Conservation (phyloP, 805 yeast genomes). For the Saccharomycopsis sp. region DNA sequence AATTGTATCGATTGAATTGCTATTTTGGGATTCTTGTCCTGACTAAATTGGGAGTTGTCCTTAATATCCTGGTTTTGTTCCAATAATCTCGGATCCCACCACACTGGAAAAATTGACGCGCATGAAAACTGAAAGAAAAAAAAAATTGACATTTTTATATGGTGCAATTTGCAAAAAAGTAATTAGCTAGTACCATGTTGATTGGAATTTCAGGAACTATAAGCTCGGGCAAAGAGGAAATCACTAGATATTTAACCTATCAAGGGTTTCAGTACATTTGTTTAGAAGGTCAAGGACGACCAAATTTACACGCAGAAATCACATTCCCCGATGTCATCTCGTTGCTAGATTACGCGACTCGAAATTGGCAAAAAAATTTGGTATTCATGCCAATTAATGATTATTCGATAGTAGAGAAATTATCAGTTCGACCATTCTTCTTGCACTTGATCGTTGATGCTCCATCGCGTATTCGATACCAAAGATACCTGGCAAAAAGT, state of each 20-base stretch:
- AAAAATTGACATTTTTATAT: no score
- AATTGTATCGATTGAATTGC: no score
- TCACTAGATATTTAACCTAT: conserved; percentile 47
- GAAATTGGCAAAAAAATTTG: conserved; percentile 54
- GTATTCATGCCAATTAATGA: conserved; percentile 49
- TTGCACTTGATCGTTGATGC: conserved; percentile 76
- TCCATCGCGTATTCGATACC: conserved; percentile 43
- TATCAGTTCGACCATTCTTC: conserved; percentile 74
- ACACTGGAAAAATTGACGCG: not conserved
- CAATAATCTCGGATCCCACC: no score
- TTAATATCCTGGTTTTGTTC: no score
- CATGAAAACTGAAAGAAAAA: not conserved
- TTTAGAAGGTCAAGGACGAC: conserved; percentile 24
- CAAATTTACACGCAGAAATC: conserved; percentile 24
- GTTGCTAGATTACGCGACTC: conserved; percentile 55
- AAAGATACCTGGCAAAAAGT: conserved; percentile 14
- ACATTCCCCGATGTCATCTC: conserved; percentile 36
- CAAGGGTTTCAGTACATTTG: conserved; percentile 44
- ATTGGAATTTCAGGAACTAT: conserved; percentile 69
- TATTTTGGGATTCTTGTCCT: no score
- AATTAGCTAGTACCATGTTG: conserved; percentile 58
- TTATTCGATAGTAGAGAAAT: conserved; percentile 35
- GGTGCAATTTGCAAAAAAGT: not conserved
- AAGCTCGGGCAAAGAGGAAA: conserved; percentile 60
- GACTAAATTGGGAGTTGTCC: no score